Percentiles rank a stretch among this genome's conserved stretches.
phyloP scores from a whole-genome alignment of 2,329 filamentous ascomycete species.

The Xylariaceae sp. region DNA sequence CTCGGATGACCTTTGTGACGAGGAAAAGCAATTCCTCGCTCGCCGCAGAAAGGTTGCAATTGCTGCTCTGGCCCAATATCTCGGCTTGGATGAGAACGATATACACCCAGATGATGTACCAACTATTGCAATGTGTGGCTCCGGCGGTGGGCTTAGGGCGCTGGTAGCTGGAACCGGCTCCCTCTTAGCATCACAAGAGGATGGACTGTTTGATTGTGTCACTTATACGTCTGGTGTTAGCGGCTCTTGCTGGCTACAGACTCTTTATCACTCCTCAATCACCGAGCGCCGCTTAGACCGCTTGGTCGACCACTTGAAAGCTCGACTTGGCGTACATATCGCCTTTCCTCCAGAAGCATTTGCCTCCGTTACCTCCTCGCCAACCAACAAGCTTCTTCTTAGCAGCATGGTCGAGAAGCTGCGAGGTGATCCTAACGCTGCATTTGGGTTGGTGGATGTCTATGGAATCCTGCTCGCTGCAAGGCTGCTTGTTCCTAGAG shows the following conservation, averaged over 20 bases:
- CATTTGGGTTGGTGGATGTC: slow-evolving; percentile 88
- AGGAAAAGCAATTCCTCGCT: slow-evolving; percentile 72
- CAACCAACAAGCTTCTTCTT: slow-evolving; percentile 88
- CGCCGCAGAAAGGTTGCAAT: slow-evolving; percentile 66
- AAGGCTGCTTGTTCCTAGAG: slow-evolving; percentile 78
- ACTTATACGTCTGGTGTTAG: slow-evolving; percentile 96
- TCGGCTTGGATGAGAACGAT: slow-evolving; percentile 71
- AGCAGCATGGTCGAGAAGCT: slow-evolving; percentile 88
- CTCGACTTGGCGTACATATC: slow-evolving; percentile 80
- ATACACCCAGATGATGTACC: slow-evolving; percentile 94
- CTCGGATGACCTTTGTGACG: slow-evolving; percentile 73
- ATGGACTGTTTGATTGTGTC: slow-evolving; percentile 86
- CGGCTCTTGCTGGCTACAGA: slow-evolving; percentile 92
- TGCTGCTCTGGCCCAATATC: slow-evolving; percentile 75
- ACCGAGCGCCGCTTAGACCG: slow-evolving; percentile 62
- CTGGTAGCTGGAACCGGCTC: slow-evolving; percentile 89
- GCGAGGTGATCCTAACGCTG: slow-evolving; percentile 72
- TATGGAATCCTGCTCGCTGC: slow-evolving; percentile 86
- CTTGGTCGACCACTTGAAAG: slow-evolving; percentile 81
- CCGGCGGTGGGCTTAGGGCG: slow-evolving; percentile 84
- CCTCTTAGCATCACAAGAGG: slow-evolving; percentile 76
- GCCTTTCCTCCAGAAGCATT: slow-evolving; percentile 86
- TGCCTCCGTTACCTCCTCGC: slow-evolving; percentile 74
- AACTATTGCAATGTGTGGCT: slow-evolving; percentile 89
- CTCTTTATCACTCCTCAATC: slow-evolving; percentile 80